Conservation (phyloP, 768 basidiomycete genomes). For the Podaxis sp. region DNA sequence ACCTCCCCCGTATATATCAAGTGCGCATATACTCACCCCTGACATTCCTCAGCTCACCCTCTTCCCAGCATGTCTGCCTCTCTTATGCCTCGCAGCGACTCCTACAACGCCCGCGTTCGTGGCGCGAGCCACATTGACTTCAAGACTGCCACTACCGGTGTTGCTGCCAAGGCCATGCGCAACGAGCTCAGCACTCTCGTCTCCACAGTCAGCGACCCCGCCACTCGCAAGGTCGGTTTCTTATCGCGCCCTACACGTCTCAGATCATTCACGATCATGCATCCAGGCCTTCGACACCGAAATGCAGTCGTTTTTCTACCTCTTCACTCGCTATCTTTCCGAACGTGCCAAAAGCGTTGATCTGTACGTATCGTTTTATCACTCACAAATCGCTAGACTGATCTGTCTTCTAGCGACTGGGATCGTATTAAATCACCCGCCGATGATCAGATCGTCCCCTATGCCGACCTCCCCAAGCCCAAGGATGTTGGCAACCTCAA, state of each 20-base stretch:
- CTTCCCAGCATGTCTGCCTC: slow-evolving; percentile 49
- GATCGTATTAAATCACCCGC: slow-evolving; percentile 87
- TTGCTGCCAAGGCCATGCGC: slow-evolving; percentile 95
- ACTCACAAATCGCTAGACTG: slow-evolving; percentile 10
- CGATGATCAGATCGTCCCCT: slow-evolving; percentile 82
- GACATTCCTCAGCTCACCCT: slow-evolving; percentile 11
- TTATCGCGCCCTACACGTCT: slow-evolving; percentile 1
- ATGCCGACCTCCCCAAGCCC: slow-evolving; percentile 64
- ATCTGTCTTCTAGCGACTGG: slow-evolving; percentile 61
- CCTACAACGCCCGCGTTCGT: slow-evolving; percentile 69
- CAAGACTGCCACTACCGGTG: slow-evolving; percentile 95
- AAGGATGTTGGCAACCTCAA: slow-evolving; percentile 67
- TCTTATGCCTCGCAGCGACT: slow-evolving; percentile 61
- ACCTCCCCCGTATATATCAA: slow-evolving; percentile 58
- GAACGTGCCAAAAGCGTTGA: slow-evolving; percentile 86
- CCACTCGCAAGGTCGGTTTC: slow-evolving; percentile 71
- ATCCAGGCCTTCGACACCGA: slow-evolving; percentile 81
- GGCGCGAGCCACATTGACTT: slow-evolving; percentile 88
- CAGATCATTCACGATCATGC: slow-evolving; percentile 21
- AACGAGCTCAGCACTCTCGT: slow-evolving; percentile 97
- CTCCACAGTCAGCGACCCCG: slow-evolving; percentile 73
- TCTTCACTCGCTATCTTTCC: slow-evolving; percentile 91
- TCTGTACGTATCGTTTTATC: slow-evolving; percentile 55
- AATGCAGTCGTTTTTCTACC: slow-evolving; percentile 95
- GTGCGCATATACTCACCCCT: slow-evolving; percentile 18